These are phyloP conservation scores for Blastobotrys niveus DNA, from an alignment of 1,139 yeast genomes.

Conservation along the genomic window DNA sequence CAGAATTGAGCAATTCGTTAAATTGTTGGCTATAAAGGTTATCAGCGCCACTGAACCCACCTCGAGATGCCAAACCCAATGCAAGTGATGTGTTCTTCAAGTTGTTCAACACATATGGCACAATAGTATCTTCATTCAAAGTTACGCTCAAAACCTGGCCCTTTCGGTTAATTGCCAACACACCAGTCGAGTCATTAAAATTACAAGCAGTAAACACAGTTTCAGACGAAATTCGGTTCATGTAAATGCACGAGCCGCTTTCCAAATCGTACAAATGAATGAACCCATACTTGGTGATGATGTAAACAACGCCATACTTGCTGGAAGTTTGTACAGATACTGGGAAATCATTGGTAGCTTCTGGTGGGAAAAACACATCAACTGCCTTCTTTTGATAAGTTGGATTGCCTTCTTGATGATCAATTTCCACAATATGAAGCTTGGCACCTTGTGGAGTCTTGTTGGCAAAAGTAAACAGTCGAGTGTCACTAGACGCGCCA, in stretches of 20 bases:
- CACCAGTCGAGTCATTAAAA: conserved; percentile 67
- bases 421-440: conserved; percentile 92
- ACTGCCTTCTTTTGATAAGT: conserved; percentile 81
- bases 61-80: conserved; percentile 83
- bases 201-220: conserved; percentile 88
- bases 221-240: conserved; percentile 94
- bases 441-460: conserved; percentile 80
- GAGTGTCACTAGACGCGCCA: conserved; percentile 72
- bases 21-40: conserved; percentile 86
- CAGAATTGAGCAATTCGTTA: conserved; percentile 73
- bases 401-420: conserved; percentile 84
- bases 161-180: conserved; percentile 85
- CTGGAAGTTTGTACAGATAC: conserved; percentile 84
- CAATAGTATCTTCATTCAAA: conserved; percentile 74
- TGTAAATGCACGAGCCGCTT: conserved; percentile 86
- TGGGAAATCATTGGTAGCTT: conserved; percentile 95
- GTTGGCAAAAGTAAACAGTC: conserved; percentile 81
- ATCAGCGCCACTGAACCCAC: conserved; percentile 97
- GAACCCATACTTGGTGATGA: conserved; percentile 92
- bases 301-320: conserved; percentile 78
- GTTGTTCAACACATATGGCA: conserved; percentile 85
- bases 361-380: conserved; percentile 94
- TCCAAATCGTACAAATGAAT: conserved; percentile 94
- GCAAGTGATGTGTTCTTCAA: conserved; percentile 85
- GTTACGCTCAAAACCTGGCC: conserved; percentile 96